Conservation (phyloP, 371 early-diverging fungal genomes). For the Haplosporangium sp. region DNA sequence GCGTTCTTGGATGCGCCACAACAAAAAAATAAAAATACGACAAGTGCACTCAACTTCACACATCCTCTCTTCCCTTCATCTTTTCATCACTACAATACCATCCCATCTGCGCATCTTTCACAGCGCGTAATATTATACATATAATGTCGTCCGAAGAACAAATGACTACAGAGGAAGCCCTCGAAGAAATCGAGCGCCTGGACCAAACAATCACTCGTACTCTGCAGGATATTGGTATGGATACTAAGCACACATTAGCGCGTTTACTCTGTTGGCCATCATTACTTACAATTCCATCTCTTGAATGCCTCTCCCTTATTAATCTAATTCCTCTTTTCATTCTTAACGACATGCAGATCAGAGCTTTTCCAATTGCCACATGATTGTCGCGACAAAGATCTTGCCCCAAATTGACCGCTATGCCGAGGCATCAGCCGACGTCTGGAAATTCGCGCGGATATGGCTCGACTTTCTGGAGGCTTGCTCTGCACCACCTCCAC, state of each 20-base stretch:
- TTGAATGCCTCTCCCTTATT: background rate
- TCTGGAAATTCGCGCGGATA: slow-evolving; percentile 54
- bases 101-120: no score
- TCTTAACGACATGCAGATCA: slow-evolving; percentile 50
- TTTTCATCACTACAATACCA: no score
- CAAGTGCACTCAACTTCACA: no score
- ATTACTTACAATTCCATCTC: background rate
- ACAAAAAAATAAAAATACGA: no score
- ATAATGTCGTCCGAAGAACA: slow-evolving; percentile 13
- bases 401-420: slow-evolving; percentile 62
- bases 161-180: slow-evolving; percentile 32
- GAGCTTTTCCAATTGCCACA: slow-evolving; percentile 64
- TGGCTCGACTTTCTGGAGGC: slow-evolving; percentile 49
- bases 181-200: slow-evolving; percentile 55
- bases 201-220: slow-evolving; percentile 66
- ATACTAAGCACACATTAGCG: background rate
- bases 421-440: slow-evolving; percentile 54
- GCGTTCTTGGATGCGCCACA: no score
- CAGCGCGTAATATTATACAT: background rate
- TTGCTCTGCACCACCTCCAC: slow-evolving; percentile 7
- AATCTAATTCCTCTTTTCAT: background rate
- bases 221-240: slow-evolving; percentile 60
- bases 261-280: background rate
- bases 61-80: no score
- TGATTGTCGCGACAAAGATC: slow-evolving; percentile 58